Evolutionary conservation across 805 yeast genomes (phyloP), one percentile per base, ranked within the genome.

Genomic region (Candida ponderosae): DNA sequence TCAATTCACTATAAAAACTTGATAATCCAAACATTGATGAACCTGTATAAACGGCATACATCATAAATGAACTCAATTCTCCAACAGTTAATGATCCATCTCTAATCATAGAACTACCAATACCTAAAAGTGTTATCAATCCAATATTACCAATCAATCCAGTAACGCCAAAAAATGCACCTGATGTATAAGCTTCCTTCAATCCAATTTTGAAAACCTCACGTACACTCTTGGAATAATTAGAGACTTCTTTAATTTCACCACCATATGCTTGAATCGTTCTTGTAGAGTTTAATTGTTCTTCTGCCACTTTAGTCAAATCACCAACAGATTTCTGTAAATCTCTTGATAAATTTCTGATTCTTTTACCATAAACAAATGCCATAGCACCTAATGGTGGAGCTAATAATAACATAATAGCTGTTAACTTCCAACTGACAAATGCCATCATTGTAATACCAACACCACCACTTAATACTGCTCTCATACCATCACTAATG

Each of bases 41-140:
- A 1, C 96, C 97, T 2, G 96, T 83, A 58, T 85, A 90, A 1
- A 86, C 86, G 0, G 97, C 93, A 61, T 90, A 90, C 93, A 90
- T 83, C 79, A 89, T 81, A 58, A 88, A 90, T 35, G 95, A 82
- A 6, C 95, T 81, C 32, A 90, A 68, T 50, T 89, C 96, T 37
- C 97, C 97, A 29, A 88, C 73, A 0, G 94, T 74, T 40, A 90
- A 60, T 31, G 76, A 76, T 0, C 96, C 96, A 29, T 63, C 63
- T 29, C 79, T 68, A 18, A 90, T 93, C 79, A 90, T 77, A 37
- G 76, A 72, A 1, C 95, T 81, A 4, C 97, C 97, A 16, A 85
- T 67, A 6, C 82, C 74, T 23, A 90, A 67, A 38, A 90, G 61
- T 1, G 87, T 81, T n/a, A 90, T 63, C 34, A 90, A 60, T 8